Evolutionary conservation across 768 basidiomycete genomes (phyloP).

Genomic region (Trametopsis cervina): DNA sequence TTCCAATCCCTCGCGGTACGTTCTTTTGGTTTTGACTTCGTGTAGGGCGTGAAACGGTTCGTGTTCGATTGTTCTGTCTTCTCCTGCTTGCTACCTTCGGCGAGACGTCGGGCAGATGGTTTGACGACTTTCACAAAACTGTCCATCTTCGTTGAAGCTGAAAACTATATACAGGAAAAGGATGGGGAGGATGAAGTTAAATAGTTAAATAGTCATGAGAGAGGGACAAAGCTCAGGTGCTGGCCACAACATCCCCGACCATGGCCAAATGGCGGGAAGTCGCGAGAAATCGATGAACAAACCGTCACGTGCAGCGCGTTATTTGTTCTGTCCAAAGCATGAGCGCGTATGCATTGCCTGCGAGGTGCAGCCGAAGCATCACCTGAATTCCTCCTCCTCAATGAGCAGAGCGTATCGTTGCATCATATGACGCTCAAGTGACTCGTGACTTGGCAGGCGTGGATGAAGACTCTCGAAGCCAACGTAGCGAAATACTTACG

Average conservation of each 20-base stretch:
- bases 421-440: neutral
- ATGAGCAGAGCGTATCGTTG: neutral
- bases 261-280: neutral
- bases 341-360: neutral
- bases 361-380: slow-evolving; percentile 16
- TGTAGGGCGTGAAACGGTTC: slow-evolving; percentile 25
- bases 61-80: slow-evolving; percentile 17
- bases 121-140: slow-evolving; percentile 26
- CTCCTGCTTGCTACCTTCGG: slow-evolving; percentile 9
- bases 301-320: slow-evolving; percentile 3
- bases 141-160: slow-evolving; percentile 22
- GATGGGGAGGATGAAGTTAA: neutral
- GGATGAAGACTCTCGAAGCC: neutral
- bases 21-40: slow-evolving; percentile 17
- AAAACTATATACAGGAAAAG: slow-evolving; percentile 10
- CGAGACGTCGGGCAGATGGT: slow-evolving; percentile 12
- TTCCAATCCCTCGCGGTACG: slow-evolving; percentile 22
- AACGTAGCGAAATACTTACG: neutral
- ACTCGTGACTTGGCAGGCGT: neutral
- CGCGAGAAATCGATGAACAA: neutral
- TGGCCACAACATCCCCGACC: neutral
- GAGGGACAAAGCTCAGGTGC: neutral
- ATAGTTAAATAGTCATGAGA: slow-evolving; percentile 1
- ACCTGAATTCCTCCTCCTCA: slow-evolving; percentile 17
- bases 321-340: slow-evolving; percentile 9